Percentiles rank a stretch among this genome's conserved stretches.
These are phyloP conservation scores for Reutealis trisperma DNA, from an alignment of 345 rosid genomes.

Conservation along the genomic window DNA sequence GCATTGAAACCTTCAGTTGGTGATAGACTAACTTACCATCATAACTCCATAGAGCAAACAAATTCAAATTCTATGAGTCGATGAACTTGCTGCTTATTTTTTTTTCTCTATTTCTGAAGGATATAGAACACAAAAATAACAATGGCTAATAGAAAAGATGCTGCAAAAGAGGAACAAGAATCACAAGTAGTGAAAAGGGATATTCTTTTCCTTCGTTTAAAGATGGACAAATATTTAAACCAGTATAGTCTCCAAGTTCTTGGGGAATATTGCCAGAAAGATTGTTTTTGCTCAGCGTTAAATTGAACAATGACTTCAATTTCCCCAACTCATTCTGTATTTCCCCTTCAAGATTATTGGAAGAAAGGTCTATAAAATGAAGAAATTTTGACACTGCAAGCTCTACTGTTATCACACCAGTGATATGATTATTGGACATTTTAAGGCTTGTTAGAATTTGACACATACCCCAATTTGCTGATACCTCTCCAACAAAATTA, in stretches of 20 bases:
- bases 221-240: background rate
- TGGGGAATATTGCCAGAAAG: constrained; percentile 26
- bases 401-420: constrained; percentile 30
- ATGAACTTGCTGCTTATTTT: background rate
- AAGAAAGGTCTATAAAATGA: constrained; percentile 21
- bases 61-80: background rate
- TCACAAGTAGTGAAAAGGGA: background rate
- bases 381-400: constrained; percentile 18
- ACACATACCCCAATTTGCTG: constrained; percentile 36
- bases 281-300: constrained; percentile 9
- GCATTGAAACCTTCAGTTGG: constrained; percentile 13
- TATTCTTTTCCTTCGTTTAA: background rate
- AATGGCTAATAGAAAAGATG: background rate
- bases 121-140: background rate
- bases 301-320: constrained; percentile 18
- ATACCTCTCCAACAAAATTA: constrained; percentile 30
- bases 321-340: constrained; percentile 15
- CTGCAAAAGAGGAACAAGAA: constrained; percentile 9
- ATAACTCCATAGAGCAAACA: constrained; percentile 13
- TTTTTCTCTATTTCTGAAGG: background rate
- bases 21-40: constrained; percentile 16
- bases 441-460: constrained; percentile 22
- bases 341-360: constrained; percentile 10
- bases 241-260: constrained; percentile 25
- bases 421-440: constrained; percentile 24